phyloP scores from a whole-genome alignment of 2,329 filamentous ascomycete species.

The Penicillium sp. region DNA sequence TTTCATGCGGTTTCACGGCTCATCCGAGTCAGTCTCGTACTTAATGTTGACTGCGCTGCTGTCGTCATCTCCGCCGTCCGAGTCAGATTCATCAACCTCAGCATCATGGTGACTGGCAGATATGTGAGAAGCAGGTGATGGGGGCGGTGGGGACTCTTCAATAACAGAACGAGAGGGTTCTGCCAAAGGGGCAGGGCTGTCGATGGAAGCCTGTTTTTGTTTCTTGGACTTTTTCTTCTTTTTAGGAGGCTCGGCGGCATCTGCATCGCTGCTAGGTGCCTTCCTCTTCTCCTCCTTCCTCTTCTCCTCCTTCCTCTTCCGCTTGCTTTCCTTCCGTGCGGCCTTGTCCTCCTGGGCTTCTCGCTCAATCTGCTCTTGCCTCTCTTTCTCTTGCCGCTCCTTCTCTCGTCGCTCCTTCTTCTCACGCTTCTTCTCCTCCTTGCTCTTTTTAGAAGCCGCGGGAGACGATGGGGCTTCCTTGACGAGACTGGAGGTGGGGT shows the following conservation, averaged over 20 bases:
- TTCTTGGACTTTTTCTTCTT: constrained; percentile 1
- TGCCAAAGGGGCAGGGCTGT: not conserved
- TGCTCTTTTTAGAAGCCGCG: not conserved
- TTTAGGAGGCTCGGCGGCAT: not conserved
- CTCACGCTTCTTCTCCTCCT: constrained; percentile 4
- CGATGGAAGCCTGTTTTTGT: not conserved
- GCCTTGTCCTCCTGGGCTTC: not conserved
- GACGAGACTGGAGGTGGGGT: not conserved
- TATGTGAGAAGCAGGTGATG: not conserved
- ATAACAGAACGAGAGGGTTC: not conserved
- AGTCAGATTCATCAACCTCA: not conserved
- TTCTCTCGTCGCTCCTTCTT: constrained; percentile 9
- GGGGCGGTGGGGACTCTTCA: not conserved
- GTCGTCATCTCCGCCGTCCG: not conserved
- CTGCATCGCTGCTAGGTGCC: not conserved
- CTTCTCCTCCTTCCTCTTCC: constrained; percentile 3
- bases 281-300: constrained; percentile 1
- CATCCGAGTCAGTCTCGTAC: not conserved
- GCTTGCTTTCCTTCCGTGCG: constrained; percentile 1
- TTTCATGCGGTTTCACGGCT: not conserved
- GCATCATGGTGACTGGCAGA: not conserved
- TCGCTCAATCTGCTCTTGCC: not conserved
- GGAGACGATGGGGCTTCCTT: not conserved
- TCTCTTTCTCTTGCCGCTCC: constrained; percentile 3
- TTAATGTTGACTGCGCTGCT: not conserved